Base-by-base conservation (phyloP, 2,329 filamentous ascomycete genomes). In the Alternaria rosae region DNA sequence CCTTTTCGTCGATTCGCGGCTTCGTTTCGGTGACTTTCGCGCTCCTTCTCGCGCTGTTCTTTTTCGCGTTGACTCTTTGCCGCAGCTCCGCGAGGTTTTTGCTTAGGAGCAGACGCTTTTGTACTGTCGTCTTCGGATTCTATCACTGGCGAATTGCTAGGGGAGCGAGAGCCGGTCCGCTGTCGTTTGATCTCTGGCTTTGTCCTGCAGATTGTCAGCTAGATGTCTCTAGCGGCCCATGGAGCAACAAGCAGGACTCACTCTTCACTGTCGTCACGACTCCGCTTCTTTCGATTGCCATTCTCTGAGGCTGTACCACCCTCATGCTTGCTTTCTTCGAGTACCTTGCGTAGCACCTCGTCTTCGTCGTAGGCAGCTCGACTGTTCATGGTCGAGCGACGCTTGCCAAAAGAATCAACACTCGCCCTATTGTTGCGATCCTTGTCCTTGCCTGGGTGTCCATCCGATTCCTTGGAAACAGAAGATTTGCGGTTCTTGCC, bases 361-460 rank as follows among this genome's bases (percentile, higher is more conserved):
- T 97, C 94, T 80, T 99, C 95, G 68, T 98, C 94, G 72, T 98
- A 98, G 21, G 93, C 94, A 43, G 94, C 94, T 65, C 94, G 89
- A 78, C 95, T 99, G 76, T 98, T 97, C 93, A 98, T 97, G 7
- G 95, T 99, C 20, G 93, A 97, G 26, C 95, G 88, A 62, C 95
- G 88, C 78, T 97, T 98, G 38, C 90, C 89, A 54, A 87, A 86
- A 56, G 88, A 85, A 44, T 85, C 83, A 43, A 84, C 85, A 68
- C 83, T 87, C 51, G 81, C 80, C 61, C 85, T 80, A 23, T 82
- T 79, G 84, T 87, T 67, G 82, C 87, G 75, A 78, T 87, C 81
- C 82, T 83, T 72, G 83, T 84, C 70, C 84, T 86, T 61, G 83
- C 85, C 25, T 81, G 89, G 72, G 80, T 85, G 73, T 80, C 82